Conservation (phyloP, 768 basidiomycete species). For the Tricholoma bakamatsutake region DNA sequence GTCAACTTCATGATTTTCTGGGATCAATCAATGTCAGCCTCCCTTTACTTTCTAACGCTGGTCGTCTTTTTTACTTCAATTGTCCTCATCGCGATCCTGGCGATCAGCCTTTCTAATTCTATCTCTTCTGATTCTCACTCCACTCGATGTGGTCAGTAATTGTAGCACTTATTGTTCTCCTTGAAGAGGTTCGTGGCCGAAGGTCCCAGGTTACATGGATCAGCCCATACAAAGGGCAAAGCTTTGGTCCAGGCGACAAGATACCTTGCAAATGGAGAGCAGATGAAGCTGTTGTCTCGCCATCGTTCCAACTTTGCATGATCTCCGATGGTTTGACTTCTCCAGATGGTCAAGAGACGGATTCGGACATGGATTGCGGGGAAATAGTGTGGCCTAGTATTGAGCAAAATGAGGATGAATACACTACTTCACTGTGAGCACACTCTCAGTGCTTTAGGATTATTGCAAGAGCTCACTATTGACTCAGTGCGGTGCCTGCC, state of each 20-base stretch:
- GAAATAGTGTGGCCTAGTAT: conserved; percentile 16
- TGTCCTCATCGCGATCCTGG: neutral
- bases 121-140: neutral
- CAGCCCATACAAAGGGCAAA: conserved; percentile 7
- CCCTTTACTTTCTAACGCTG: conserved; percentile 13
- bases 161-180: neutral
- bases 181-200: neutral
- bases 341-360: neutral
- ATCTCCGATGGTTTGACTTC: neutral
- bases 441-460: neutral
- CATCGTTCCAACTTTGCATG: conserved; percentile 16
- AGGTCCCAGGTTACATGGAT: conserved; percentile 8
- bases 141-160: neutral
- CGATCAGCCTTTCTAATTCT: conserved; percentile 4
- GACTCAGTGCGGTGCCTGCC: conserved; percentile 5
- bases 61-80: conserved; percentile 8
- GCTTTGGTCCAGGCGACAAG: conserved; percentile 12
- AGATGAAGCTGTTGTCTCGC: conserved; percentile 5
- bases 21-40: conserved; percentile 10
- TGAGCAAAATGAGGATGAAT: conserved; percentile 14
- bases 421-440: conserved; percentile 20
- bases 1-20: neutral
- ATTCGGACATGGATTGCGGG: conserved; percentile 14
- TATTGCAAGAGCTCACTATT: neutral
- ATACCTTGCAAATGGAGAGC: conserved; percentile 16